Evolutionary conservation across 495 filamentous ascomycete genomes (phyloP).

Genomic region (Hypoxylon lenormandii): DNA sequence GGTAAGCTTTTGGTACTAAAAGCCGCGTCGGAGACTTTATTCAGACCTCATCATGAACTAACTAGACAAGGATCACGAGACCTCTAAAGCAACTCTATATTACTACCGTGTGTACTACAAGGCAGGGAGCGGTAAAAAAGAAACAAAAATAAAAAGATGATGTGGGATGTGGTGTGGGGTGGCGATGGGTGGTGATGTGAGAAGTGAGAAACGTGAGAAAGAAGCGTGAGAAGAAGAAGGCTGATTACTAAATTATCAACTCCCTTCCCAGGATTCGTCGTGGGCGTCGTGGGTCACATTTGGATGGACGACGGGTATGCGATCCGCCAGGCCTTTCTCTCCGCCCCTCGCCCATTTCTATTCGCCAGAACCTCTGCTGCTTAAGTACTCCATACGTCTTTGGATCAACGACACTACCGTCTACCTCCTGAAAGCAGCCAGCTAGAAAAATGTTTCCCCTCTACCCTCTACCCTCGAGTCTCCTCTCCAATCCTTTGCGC

Average conservation of each 20-base stretch:
- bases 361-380: slow-evolving; percentile 3
- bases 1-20: slow-evolving; percentile 4
- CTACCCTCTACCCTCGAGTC: slow-evolving; percentile 7
- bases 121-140: background rate
- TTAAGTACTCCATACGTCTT: background rate
- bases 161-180: background rate
- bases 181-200: background rate
- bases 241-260: slow-evolving; percentile 13
- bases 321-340: slow-evolving; percentile 22
- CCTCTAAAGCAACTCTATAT: slow-evolving; percentile 2
- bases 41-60: slow-evolving; percentile 24
- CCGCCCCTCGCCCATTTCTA: slow-evolving; percentile 7
- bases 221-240: too few relatives aligned
- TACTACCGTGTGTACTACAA: background rate
- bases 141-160: background rate
- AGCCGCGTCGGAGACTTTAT: slow-evolving; percentile 13
- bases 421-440: slow-evolving; percentile 2
- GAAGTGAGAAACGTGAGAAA: too few relatives aligned
- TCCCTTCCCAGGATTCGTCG: slow-evolving; percentile 25
- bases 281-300: slow-evolving; percentile 9
- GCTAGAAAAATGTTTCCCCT: background rate
- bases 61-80: slow-evolving; percentile 21
- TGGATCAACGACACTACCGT: background rate
- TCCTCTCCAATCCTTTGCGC: slow-evolving; percentile 7
- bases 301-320: slow-evolving; percentile 11